Evolutionary conservation across 2,329 filamentous ascomycete species (phyloP).

Genomic region (Exserohilum rostratum): DNA sequence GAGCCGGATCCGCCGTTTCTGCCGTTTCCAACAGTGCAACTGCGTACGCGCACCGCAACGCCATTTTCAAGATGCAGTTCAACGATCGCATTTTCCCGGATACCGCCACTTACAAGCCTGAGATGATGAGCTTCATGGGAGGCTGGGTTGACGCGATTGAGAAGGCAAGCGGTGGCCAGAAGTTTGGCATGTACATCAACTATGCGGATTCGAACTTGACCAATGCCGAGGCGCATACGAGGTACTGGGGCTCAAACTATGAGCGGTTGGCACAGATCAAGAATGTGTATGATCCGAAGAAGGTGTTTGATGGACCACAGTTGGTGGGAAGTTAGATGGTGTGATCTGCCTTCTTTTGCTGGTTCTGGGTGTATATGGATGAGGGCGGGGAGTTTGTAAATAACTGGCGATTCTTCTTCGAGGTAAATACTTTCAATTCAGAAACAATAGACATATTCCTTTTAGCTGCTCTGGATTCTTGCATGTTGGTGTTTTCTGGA

Average conservation of each 20-base stretch:
- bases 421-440: too few species aligned
- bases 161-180: slow-evolving; percentile 22
- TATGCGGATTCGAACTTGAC: slow-evolving; percentile 57
- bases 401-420: too few species aligned
- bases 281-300: slow-evolving; percentile 43
- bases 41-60: slow-evolving; percentile 34
- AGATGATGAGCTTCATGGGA: slow-evolving; percentile 47
- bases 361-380: too few species aligned
- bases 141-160: slow-evolving; percentile 47
- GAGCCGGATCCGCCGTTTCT: slow-evolving; percentile 20
- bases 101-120: slow-evolving; percentile 35
- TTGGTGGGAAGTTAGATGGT: slow-evolving; percentile 20
- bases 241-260: slow-evolving; percentile 52
- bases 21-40: slow-evolving; percentile 19
- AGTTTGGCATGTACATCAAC: slow-evolving; percentile 58
- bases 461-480: not conserved
- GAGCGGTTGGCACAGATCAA: slow-evolving; percentile 41
- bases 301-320: slow-evolving; percentile 34
- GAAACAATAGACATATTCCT: too few species aligned
- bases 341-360: too few species aligned
- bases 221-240: slow-evolving; percentile 50
- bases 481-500: not conserved
- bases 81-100: slow-evolving; percentile 23
- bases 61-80: slow-evolving; percentile 37
- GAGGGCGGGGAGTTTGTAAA: too few species aligned